Evolutionary conservation across 176 grass and related monocot genomes (phyloP).

Genomic region (Oryza nivara): DNA sequence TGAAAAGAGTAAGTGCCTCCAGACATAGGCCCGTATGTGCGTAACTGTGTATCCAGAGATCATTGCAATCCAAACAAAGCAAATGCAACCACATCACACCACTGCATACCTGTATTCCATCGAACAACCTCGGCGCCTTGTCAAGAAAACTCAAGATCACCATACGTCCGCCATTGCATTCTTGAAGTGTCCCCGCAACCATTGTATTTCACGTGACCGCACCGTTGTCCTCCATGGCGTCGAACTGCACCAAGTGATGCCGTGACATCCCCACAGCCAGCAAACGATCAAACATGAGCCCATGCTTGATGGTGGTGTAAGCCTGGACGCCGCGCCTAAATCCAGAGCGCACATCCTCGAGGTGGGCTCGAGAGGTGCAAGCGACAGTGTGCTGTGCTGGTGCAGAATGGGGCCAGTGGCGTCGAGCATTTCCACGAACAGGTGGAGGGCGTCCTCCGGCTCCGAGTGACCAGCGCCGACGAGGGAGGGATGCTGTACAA

Average conservation of each 20-base stretch:
- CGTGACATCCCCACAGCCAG: too few relatives aligned
- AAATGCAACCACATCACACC: slow-evolving; percentile 50
- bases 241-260: slow-evolving; percentile 36
- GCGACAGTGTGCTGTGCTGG: slow-evolving; percentile 50
- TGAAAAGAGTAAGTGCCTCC: too few relatives aligned
- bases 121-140: slow-evolving; percentile 46
- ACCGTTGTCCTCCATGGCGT: too few relatives aligned
- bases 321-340: slow-evolving; percentile 48
- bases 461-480: not conserved
- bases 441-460: slow-evolving; percentile 37
- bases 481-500: slow-evolving; percentile 25
- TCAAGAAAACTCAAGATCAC: slow-evolving; percentile 28
- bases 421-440: slow-evolving; percentile 71
- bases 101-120: slow-evolving; percentile 41
- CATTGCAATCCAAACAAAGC: too few relatives aligned
- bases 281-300: too few relatives aligned
- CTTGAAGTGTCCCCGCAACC: too few relatives aligned
- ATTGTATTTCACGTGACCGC: too few relatives aligned
- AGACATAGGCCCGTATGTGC: too few relatives aligned
- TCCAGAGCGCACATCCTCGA: slow-evolving; percentile 30
- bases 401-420: slow-evolving; percentile 27
- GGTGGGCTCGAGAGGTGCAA: slow-evolving; percentile 59
- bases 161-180: slow-evolving; percentile 49
- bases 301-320: too few relatives aligned
- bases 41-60: too few relatives aligned